Conservation (phyloP, 805 yeast species). For the Komagataella kurtzmanii region DNA sequence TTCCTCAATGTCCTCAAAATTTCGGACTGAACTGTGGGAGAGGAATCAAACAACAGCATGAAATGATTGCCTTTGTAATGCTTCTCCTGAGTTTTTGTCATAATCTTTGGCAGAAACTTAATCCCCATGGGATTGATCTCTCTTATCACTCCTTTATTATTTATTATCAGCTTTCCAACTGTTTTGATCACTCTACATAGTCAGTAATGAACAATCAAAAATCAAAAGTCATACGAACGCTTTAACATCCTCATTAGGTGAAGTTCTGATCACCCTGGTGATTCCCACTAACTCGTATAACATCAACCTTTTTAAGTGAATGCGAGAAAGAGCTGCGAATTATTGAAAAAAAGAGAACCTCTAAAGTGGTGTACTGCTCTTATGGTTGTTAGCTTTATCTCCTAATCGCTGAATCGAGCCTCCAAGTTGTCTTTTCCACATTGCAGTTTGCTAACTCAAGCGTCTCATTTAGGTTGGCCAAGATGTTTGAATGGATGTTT, state of each 20-base stretch:
- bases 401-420: too few species aligned
- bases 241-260: conserved; percentile 46
- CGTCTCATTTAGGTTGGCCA: not conserved
- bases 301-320: conserved; percentile 27
- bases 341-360: not conserved
- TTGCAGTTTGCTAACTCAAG: not conserved
- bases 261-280: conserved; percentile 57
- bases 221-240: conserved; percentile 21
- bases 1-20: conserved; percentile 64
- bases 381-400: not conserved
- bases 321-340: too few species aligned
- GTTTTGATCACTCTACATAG: conserved; percentile 23
- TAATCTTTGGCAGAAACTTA: conserved; percentile 64
- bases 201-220: conserved; percentile 17
- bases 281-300: conserved; percentile 84
- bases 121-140: conserved; percentile 70
- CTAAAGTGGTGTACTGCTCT: not conserved
- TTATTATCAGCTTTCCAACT: conserved; percentile 69
- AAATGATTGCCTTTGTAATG: conserved; percentile 89
- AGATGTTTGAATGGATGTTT: conserved; percentile 81
- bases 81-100: conserved; percentile 74
- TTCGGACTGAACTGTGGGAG: conserved; percentile 78
- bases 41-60: conserved; percentile 73
- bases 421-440: too few species aligned
- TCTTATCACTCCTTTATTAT: conserved; percentile 91